Evolutionary conservation across 2,329 filamentous ascomycete genomes (phyloP).

Genomic region (Epichloe elymi): DNA sequence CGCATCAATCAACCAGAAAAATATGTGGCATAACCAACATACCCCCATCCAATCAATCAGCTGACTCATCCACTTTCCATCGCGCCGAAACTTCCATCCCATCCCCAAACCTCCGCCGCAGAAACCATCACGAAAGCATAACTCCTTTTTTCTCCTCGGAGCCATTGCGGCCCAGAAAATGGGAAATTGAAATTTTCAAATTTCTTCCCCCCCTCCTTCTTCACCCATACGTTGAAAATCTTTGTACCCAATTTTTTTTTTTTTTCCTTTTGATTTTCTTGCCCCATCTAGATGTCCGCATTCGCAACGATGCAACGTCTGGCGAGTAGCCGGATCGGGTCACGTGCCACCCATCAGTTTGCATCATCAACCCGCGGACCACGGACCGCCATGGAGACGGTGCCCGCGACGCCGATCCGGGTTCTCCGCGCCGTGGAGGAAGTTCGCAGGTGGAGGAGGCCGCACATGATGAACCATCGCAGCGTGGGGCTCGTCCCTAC

Average conservation of each 20-base stretch:
- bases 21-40: too few species aligned
- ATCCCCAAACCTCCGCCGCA: constrained; percentile 35
- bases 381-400: constrained; percentile 24
- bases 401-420: constrained; percentile 47
- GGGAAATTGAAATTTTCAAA: not conserved
- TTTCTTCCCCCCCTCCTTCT: not conserved
- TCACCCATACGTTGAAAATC: too few species aligned
- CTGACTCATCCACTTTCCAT: constrained; percentile 5
- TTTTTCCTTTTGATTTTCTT: too few species aligned
- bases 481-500: constrained; percentile 85
- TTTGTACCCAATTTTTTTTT: too few species aligned
- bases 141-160: not conserved
- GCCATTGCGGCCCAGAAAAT: not conserved
- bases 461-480: constrained; percentile 51
- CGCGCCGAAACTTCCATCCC: constrained; percentile 4
- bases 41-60: not conserved
- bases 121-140: constrained; percentile 27
- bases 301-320: constrained; percentile 1
- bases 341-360: constrained; percentile 1
- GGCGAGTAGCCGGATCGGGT: not conserved
- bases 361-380: constrained; percentile 11
- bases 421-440: constrained; percentile 64
- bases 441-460: constrained; percentile 55
- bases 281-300: too few species aligned
- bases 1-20: too few species aligned